Evolutionary conservation across 495 filamentous ascomycete genomes (phyloP).

Genomic region (Entonaema liquescens): DNA sequence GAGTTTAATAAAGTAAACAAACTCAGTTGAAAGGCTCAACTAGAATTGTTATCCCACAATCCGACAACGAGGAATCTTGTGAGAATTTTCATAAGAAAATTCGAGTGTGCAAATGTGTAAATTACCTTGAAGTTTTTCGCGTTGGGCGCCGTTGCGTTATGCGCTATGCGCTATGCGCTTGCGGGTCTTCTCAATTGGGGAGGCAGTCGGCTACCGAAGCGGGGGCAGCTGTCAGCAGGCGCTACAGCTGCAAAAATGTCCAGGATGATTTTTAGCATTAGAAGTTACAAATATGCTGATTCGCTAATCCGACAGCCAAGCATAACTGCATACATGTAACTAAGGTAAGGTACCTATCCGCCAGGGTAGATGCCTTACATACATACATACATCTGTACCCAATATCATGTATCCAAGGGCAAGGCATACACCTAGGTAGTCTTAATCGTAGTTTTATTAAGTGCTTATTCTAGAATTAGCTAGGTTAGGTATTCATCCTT

Average conservation of each 20-base stretch:
- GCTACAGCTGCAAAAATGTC: neutral
- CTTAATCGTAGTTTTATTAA: neutral
- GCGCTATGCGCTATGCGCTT: conserved; percentile 39
- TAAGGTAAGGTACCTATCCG: conserved; percentile 4
- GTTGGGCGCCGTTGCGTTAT: conserved; percentile 41
- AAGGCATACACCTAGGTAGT: neutral
- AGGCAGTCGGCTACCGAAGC: neutral
- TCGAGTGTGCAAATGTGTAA: conserved; percentile 26
- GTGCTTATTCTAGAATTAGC: conserved; percentile 16
- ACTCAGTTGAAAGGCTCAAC: neutral
- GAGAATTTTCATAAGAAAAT: conserved; percentile 10
- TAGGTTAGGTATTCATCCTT: neutral
- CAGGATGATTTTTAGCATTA: neutral
- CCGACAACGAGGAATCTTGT: conserved; percentile 28
- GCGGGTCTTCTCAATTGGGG: conserved; percentile 20
- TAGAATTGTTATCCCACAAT: conserved; percentile 13
- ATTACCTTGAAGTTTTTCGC: conserved; percentile 35
- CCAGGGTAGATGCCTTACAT: neutral
- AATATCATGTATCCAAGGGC: neutral
- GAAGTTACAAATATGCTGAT: conserved; percentile 6
- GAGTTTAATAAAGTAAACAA: conserved; percentile 1
- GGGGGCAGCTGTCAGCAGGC: neutral
- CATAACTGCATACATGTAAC: neutral
- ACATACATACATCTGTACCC: neutral
- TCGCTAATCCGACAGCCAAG: conserved; percentile 11